Percentiles rank a stretch among this genome's conserved stretches.
Evolutionary conservation across 2,329 filamentous ascomycete species (phyloP).

Genomic region (Hypoxylon sp.): DNA sequence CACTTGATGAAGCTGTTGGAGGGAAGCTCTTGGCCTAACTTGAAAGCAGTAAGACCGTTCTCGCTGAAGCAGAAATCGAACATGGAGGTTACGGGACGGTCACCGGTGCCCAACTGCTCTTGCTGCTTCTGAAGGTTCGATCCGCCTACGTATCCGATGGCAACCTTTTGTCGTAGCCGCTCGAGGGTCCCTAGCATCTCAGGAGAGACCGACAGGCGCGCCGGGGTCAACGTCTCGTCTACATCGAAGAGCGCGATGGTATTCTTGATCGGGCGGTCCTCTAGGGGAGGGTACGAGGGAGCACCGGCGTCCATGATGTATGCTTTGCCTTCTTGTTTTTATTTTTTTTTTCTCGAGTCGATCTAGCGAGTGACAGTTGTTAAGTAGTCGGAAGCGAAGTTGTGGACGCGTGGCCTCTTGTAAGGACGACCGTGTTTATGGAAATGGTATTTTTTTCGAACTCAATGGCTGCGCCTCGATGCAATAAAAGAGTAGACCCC

Average conservation of each 20-base stretch:
- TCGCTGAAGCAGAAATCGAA: constrained; percentile 99
- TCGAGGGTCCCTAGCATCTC: constrained; percentile 88
- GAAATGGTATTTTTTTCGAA: constrained; percentile 18
- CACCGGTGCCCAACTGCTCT: constrained; percentile 85
- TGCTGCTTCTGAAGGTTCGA: constrained; percentile 95
- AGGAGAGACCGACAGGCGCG: constrained; percentile 79
- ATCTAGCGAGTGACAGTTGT: background rate
- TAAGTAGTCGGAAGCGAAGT: background rate
- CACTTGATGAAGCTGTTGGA: constrained; percentile 91
- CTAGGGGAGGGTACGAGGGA: constrained; percentile 77
- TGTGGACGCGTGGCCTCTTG: constrained; percentile 18
- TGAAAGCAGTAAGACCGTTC: constrained; percentile 94
- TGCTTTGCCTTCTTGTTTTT: constrained; percentile 8
- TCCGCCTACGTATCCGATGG: constrained; percentile 93
- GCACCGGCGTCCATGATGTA: constrained; percentile 59
- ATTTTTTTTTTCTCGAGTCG: background rate
- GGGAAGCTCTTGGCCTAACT: constrained; percentile 81
- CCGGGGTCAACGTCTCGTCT: constrained; percentile 89
- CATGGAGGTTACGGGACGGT: constrained; percentile 80
- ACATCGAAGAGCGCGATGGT: constrained; percentile 98
- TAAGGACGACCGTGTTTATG: background rate
- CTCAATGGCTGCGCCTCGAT: constrained; percentile 22
- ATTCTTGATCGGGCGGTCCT: constrained; percentile 88
- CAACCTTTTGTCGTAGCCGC: constrained; percentile 85
- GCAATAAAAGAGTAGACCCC: constrained; percentile 35